Evolutionary conservation across 306 rosid genomes (phyloP).

Genomic region (Acmispon strigosus): DNA sequence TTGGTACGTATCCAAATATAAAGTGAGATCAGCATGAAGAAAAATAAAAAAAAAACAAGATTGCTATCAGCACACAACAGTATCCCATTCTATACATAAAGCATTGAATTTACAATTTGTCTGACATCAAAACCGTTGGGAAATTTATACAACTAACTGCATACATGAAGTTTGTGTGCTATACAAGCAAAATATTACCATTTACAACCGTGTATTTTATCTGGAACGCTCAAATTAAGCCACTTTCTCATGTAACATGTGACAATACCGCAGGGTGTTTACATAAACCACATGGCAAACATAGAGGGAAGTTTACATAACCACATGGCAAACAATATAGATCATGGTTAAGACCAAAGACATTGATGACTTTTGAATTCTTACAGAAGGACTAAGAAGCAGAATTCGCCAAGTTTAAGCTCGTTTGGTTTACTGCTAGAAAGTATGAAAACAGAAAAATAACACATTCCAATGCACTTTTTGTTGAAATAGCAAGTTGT

Average conservation of each 20-base stretch:
- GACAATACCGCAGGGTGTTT: not conserved
- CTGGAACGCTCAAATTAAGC: constrained; percentile 23
- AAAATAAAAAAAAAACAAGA: too few relatives aligned
- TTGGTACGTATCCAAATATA: not conserved
- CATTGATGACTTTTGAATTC: not conserved
- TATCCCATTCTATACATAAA: constrained; percentile 27
- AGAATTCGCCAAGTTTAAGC: constrained; percentile 2
- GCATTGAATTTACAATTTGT: constrained; percentile 32
- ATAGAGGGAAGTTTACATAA: too few relatives aligned
- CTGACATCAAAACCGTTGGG: not conserved
- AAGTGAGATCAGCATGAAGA: not conserved
- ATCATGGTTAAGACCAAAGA: constrained; percentile 22
- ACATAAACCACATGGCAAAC: too few relatives aligned
- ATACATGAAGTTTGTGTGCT: constrained; percentile 31
- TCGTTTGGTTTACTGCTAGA: too few relatives aligned
- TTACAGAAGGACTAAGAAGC: constrained; percentile 21
- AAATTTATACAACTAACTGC: constrained; percentile 30
- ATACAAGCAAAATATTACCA: constrained; percentile 28
- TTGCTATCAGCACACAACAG: not conserved
- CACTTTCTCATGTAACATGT: constrained; percentile 25
- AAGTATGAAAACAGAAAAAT: too few relatives aligned
- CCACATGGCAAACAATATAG: not conserved
- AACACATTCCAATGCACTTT: too few relatives aligned
- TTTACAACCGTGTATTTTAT: constrained; percentile 21
- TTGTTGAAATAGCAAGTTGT: too few relatives aligned